Conservation (phyloP, 768 basidiomycete species). For the Pseudohyphozyma bogoriensis region DNA sequence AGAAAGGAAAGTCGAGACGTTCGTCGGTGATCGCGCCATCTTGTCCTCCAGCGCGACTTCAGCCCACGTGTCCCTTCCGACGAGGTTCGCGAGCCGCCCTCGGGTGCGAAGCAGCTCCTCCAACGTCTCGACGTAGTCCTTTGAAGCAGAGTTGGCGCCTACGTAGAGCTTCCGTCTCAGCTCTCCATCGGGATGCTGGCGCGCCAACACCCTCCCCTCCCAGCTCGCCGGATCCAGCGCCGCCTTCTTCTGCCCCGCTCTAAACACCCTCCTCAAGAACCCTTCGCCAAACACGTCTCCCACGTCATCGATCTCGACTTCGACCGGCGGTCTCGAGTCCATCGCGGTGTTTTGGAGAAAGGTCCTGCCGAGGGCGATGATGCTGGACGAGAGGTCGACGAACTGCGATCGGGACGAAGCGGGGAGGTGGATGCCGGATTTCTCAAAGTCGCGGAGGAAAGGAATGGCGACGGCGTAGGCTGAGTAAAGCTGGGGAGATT, state of each 20-base stretch:
- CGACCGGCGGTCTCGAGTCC: slow-evolving; percentile 13
- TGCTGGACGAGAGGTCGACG: slow-evolving; percentile 79
- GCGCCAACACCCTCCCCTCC: slow-evolving; percentile 89
- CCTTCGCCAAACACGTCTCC: slow-evolving; percentile 8
- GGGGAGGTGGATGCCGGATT: slow-evolving; percentile 86
- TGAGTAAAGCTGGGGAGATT: slow-evolving; percentile 31
- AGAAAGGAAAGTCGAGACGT: slow-evolving; percentile 75
- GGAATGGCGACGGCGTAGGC: slow-evolving; percentile 61
- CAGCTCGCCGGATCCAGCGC: slow-evolving; percentile 68
- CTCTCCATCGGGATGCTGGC: slow-evolving; percentile 72
- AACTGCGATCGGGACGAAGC: slow-evolving; percentile 65
- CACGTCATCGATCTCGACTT: background rate
- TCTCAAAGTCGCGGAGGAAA: slow-evolving; percentile 94
- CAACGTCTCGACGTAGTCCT: slow-evolving; percentile 58
- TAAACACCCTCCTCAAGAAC: slow-evolving; percentile 31
- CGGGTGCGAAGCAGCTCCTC: slow-evolving; percentile 66
- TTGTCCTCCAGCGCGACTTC: slow-evolving; percentile 83
- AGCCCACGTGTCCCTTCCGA: slow-evolving; percentile 76
- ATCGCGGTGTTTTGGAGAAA: slow-evolving; percentile 51
- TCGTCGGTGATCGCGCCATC: slow-evolving; percentile 95
- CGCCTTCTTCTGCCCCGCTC: slow-evolving; percentile 10
- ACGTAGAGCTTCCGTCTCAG: slow-evolving; percentile 72
- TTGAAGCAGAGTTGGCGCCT: slow-evolving; percentile 55
- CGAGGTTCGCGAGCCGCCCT: slow-evolving; percentile 68
- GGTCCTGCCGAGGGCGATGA: slow-evolving; percentile 72